phyloP scores from a whole-genome alignment of 768 basidiomycete genomes.

The Lactarius tabidus region DNA sequence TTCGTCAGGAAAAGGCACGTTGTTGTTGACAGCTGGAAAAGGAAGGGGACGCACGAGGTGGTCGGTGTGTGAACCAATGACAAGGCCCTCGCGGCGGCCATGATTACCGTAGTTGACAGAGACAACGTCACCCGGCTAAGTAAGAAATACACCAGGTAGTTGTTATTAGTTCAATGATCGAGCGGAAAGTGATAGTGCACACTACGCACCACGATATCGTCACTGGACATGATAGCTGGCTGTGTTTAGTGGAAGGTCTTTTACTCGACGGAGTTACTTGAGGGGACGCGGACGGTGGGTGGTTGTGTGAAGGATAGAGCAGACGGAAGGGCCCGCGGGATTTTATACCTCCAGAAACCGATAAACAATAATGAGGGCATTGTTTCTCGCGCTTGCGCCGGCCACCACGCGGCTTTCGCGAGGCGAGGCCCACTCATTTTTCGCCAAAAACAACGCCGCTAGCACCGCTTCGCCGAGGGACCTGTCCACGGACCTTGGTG shows the following conservation, averaged over 20 bases:
- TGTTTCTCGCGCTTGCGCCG: constrained; percentile 8
- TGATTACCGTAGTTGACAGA: constrained; percentile 60
- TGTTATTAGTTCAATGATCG: background rate
- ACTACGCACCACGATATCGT: constrained; percentile 12
- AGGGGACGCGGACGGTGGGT: background rate
- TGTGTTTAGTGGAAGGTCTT: background rate
- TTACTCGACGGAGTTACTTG: background rate
- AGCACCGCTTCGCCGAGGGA: background rate
- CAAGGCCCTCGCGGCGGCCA: constrained; percentile 73
- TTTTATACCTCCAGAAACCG: constrained; percentile 14
- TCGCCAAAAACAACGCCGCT: background rate
- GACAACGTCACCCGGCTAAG: constrained; percentile 79
- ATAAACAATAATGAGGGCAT: constrained; percentile 8
- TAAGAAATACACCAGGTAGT: no score
- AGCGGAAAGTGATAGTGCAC: no score
- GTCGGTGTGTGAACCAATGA: constrained; percentile 73
- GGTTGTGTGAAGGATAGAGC: background rate
- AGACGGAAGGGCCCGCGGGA: constrained; percentile 2
- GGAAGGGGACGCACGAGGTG: constrained; percentile 46
- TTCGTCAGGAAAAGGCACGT: background rate
- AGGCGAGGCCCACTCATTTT: constrained; percentile 10
- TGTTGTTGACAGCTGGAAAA: background rate
- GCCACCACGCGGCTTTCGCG: constrained; percentile 18
- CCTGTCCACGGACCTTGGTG: background rate
- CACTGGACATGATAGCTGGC: constrained; percentile 4